Conservation (phyloP, 2,329 filamentous ascomycete genomes). For the Apiospora hydei region DNA sequence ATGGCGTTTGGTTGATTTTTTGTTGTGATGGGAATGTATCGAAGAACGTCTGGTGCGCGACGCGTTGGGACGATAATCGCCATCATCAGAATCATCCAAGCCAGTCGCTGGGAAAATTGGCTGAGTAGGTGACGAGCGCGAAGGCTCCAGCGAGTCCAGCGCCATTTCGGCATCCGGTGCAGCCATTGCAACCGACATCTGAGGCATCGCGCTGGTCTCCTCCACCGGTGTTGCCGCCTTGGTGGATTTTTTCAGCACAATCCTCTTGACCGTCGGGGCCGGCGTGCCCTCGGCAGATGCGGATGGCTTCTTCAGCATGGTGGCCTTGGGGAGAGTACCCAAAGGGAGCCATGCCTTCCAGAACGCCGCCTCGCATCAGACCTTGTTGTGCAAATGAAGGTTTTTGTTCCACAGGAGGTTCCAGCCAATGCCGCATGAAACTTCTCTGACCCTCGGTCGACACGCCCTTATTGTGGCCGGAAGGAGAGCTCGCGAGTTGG, state of each 20-base stretch:
- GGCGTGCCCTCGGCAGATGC: slow-evolving; percentile 42
- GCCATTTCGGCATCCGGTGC: slow-evolving; percentile 26
- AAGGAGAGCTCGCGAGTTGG: slow-evolving; percentile 46
- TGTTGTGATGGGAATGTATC: slow-evolving; percentile 23
- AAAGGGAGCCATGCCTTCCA: slow-evolving; percentile 88
- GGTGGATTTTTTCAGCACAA: slow-evolving; percentile 41
- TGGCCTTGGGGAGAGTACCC: slow-evolving; percentile 72
- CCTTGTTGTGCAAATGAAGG: slow-evolving; percentile 82
- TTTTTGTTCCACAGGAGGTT: slow-evolving; percentile 64
- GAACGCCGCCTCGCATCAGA: slow-evolving; percentile 75
- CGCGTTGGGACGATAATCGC: slow-evolving; percentile 52
- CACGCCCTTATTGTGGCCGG: slow-evolving; percentile 33
- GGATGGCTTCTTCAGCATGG: slow-evolving; percentile 61
- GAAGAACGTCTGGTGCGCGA: slow-evolving; percentile 15
- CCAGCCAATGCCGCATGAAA: slow-evolving; percentile 65
- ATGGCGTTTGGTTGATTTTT: slow-evolving; percentile 26
- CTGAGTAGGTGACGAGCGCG: slow-evolving; percentile 26
- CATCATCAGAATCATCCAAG: slow-evolving; percentile 48
- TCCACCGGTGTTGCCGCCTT: slow-evolving; percentile 41
- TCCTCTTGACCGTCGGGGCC: slow-evolving; percentile 37
- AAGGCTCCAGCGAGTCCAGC: slow-evolving; percentile 34
- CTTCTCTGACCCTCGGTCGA: slow-evolving; percentile 44
- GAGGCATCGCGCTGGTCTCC: slow-evolving; percentile 36
- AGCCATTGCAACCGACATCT: slow-evolving; percentile 28
- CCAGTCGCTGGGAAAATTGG: slow-evolving; percentile 27